A percentile compares a stretch with the other conserved stretches of the same genome.
phyloP scores from a whole-genome alignment of 2,329 filamentous ascomycete species.

The Ophiocordyceps camponoti-floridani region DNA sequence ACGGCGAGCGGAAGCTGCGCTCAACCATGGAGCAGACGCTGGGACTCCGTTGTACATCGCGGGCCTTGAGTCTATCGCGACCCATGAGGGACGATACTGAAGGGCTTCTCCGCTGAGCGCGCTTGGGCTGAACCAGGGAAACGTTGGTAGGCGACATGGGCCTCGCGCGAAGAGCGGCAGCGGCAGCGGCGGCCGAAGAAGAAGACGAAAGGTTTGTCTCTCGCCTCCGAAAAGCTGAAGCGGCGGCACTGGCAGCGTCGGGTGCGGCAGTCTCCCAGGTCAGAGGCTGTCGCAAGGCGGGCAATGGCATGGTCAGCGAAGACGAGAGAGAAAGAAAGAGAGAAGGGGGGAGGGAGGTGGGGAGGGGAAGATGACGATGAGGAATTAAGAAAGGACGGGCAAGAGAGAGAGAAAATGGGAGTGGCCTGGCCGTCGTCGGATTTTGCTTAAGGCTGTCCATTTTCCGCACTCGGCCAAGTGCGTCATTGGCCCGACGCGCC shows the following conservation, averaged over 20 bases:
- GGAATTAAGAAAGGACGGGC: neutral
- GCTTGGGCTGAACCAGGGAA: slow-evolving; percentile 72
- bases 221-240: slow-evolving; percentile 60
- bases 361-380: neutral
- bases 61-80: slow-evolving; percentile 16
- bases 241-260: slow-evolving; percentile 63
- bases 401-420: neutral
- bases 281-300: slow-evolving; percentile 33
- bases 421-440: neutral
- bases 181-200: slow-evolving; percentile 53
- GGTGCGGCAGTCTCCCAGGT: slow-evolving; percentile 47
- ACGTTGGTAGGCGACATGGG: slow-evolving; percentile 65
- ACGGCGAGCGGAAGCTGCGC: slow-evolving; percentile 69
- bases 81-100: slow-evolving; percentile 53
- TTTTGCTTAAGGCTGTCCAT: neutral
- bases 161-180: slow-evolving; percentile 63
- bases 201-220: slow-evolving; percentile 52
- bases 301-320: slow-evolving; percentile 1
- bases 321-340: neutral
- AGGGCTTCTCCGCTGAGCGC: slow-evolving; percentile 53
- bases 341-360: neutral
- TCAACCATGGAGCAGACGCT: slow-evolving; percentile 77
- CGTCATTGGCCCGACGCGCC: neutral
- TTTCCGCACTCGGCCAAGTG: neutral
- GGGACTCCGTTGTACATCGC: slow-evolving; percentile 40